These are phyloP conservation scores for Physaria fendleri DNA, from an alignment of 345 rosid genomes.

Conservation along the genomic window DNA sequence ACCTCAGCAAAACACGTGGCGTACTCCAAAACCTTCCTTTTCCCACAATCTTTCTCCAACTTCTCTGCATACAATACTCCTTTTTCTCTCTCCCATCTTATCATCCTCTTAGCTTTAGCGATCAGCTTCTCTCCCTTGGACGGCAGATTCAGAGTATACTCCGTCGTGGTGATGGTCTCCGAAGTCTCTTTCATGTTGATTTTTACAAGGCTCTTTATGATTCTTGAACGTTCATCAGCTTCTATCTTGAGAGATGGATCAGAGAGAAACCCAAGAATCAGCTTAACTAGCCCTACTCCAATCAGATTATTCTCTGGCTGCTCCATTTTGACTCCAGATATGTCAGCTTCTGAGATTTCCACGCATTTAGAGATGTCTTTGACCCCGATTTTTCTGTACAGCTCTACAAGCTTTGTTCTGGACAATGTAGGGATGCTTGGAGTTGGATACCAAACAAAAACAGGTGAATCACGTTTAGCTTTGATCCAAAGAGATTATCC, in stretches of 20 bases:
- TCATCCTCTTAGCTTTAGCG: constrained; percentile 26
- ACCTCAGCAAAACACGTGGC: constrained; percentile 49
- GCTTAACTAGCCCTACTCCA: constrained; percentile 40
- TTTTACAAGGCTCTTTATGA: constrained; percentile 35
- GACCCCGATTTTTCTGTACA: constrained; percentile 52
- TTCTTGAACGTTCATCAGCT: constrained; percentile 39
- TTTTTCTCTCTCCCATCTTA: constrained; percentile 52
- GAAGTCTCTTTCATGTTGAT: constrained; percentile 35
- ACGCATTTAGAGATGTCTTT: constrained; percentile 49
- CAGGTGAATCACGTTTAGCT: constrained; percentile 35
- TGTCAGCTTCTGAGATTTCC: constrained; percentile 30
- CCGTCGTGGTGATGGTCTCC: constrained; percentile 29
- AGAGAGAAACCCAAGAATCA: constrained; percentile 55
- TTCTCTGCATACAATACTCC: constrained; percentile 40
- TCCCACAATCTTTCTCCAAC: constrained; percentile 30
- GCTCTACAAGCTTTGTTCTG: constrained; percentile 35
- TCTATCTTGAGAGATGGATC: constrained; percentile 43
- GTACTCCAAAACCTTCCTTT: constrained; percentile 36
- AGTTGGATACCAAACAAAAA: constrained; percentile 74
- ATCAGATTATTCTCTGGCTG: constrained; percentile 23
- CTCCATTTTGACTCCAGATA: background rate
- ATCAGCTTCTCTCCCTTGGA: constrained; percentile 30
- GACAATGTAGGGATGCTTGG: constrained; percentile 39
- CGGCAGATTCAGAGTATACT: constrained; percentile 35
- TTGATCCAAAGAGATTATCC: constrained; percentile 42